Evolutionary conservation across 495 filamentous ascomycete genomes (phyloP), one percentile per base, ranked within the genome.

Genomic region (Xylaria longipes): DNA sequence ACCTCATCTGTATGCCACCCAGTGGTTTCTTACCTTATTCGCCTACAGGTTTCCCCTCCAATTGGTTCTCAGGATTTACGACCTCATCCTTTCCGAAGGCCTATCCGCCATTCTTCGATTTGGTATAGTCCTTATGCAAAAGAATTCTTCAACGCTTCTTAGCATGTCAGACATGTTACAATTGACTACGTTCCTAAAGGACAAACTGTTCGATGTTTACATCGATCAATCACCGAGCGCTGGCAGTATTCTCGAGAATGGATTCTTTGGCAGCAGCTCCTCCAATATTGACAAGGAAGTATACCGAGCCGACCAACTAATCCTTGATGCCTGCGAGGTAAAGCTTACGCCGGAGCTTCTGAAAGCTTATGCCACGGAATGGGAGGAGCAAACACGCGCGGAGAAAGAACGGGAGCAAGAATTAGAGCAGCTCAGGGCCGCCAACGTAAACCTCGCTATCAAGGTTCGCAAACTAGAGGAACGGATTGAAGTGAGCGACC

Each of bases 11-110:
- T 99, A 99, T 78, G 96, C 96, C 54, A 98, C 96, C 0, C 96
- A 98, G 79, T 99, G 96, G 96, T 98, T 98, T 81, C 89, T 99
- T 54, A 99, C 96, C 7, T 87, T 99, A n/a, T 99, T 99, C 77
- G 95, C 96, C 20, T 98, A 99, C 80, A 92, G 97, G 58, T 99
- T 99, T 80, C 96, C 96, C 15, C 86, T 99, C 11, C 96, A 99
- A 78, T 88, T 99, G 2, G 96, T 98, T 27, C 88, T 99, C 64
- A 93, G 96, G 63, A 94, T 99, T 41, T 98, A 98, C 82, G 96
- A 99, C 80, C 86, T 99, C 41, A 94, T 99, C 54, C 88, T 99
- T 43, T 95, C 94, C 74, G 96, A 99, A 82, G 96, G 96, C 3
- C 84, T 99, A 20, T 95, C 95, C 69, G 92, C 90, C 45, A 95